Percentiles rank a stretch among this genome's conserved stretches.
Conservation (phyloP, 257 asterid genomes). For the Petrea volubilis region DNA sequence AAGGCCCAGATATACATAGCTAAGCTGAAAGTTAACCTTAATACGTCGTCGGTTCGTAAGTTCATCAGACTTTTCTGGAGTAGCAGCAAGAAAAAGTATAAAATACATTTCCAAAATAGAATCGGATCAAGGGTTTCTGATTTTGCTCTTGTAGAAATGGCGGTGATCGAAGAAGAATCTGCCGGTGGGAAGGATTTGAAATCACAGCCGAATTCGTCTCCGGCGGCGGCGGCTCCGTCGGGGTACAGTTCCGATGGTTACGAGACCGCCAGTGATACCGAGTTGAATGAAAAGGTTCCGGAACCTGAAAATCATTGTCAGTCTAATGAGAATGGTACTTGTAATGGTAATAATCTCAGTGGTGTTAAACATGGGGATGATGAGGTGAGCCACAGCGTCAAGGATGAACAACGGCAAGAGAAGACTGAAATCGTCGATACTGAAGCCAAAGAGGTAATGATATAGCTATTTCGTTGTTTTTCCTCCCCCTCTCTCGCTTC, state of each 20-base stretch:
- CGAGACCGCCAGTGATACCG: slow-evolving; percentile 97
- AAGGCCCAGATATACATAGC: neutral
- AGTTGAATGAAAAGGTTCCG: slow-evolving; percentile 47
- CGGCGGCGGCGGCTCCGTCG: slow-evolving; percentile 25
- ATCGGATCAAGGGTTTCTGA: neutral
- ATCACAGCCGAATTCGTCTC: slow-evolving; percentile 35
- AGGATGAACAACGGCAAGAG: slow-evolving; percentile 31
- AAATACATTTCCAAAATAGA: slow-evolving; percentile 11
- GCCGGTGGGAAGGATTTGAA: slow-evolving; percentile 21
- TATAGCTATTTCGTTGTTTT: neutral
- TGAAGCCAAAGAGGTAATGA: slow-evolving; percentile 42
- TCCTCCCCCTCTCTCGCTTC: neutral
- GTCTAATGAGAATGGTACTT: slow-evolving; percentile 6
- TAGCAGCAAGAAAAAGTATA: slow-evolving; percentile 13
- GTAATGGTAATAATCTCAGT: slow-evolving; percentile 3
- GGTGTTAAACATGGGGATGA: slow-evolving; percentile 19
- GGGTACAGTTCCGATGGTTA: slow-evolving; percentile 76
- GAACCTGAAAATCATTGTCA: slow-evolving; percentile 23
- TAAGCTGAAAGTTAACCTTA: neutral
- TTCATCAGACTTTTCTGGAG: slow-evolving; percentile 32
- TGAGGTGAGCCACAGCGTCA: slow-evolving; percentile 23
- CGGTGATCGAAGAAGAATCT: slow-evolving; percentile 53
- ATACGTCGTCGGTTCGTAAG: slow-evolving; percentile 15
- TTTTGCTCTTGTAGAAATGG: slow-evolving; percentile 39
- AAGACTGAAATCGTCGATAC: slow-evolving; percentile 16